Evolutionary conservation across 75 land plant genomes (phyloP), one percentile per base, ranked within the genome.

Genomic region (Cryptomeria japonica): DNA sequence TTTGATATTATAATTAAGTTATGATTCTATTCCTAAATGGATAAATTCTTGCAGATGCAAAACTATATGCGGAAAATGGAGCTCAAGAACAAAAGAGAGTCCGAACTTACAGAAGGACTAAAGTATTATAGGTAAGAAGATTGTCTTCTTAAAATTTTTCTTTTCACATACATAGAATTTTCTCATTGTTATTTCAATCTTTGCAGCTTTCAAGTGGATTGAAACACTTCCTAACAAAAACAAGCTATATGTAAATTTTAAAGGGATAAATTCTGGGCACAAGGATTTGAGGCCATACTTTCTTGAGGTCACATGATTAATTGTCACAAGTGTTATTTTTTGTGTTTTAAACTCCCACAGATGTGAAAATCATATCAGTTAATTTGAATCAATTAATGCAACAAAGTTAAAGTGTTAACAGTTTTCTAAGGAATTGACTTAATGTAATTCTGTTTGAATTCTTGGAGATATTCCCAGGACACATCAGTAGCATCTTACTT

Each of bases 71-170:
- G 94, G 83, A 96, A 95, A 68, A 92, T 88, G 92, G 95, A 97
- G 89, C 94, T 94, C 87, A 97, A 97, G 92, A 88, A 93, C 70
- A 92, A 89, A 51, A 90, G 99, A 82, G 95, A 92, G 80, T 87
- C 82, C 10, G 96, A 97, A 49, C 96, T 98, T 85, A 89, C 92
- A 25, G 94, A 95, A 86, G 99, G 99, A 16, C 92, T 98, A 46
- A 90, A 88, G 89, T 95, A 95, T 82, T 98, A 94, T 89, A 97
- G 87, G 97, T 97, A 90, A 88, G 87, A 28, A 64, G 5, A 51
- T 82, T 82, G 51, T 82, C 15, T 34, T 75, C 49, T 9, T 22
- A 31, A 44, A 44, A 28, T 32, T 25, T 25, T 41, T 41, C n/a
- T 79, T 8, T 15, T 46, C 10, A 82, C 84, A 82, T 10, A 22